phyloP scores from a whole-genome alignment of 768 basidiomycete genomes.

The Calocera viscosa region DNA sequence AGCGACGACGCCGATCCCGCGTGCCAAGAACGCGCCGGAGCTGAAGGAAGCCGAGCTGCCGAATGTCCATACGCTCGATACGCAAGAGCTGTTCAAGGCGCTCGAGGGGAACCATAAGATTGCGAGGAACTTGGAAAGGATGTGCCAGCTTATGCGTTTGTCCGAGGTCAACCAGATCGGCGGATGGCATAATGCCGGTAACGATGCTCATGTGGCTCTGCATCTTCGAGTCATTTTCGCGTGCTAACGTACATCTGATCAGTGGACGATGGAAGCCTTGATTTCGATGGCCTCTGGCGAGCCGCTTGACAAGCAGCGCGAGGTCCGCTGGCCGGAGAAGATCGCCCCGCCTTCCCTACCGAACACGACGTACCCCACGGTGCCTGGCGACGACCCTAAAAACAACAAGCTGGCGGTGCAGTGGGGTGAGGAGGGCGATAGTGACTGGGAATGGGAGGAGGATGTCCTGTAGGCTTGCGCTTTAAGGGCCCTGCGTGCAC shows the following conservation, averaged over 20 bases:
- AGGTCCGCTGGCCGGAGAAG: conserved; percentile 56
- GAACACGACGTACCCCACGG: background rate
- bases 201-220: conserved; percentile 62
- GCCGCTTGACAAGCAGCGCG: conserved; percentile 60
- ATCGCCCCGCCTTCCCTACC: background rate
- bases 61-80: conserved; percentile 51
- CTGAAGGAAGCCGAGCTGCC: background rate
- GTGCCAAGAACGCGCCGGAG: conserved; percentile 18
- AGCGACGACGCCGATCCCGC: conserved; percentile 38
- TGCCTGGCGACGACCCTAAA: background rate
- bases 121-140: conserved; percentile 46
- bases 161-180: conserved; percentile 34
- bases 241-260: background rate
- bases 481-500: too few relatives aligned
- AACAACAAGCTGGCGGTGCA: background rate
- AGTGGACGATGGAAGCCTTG: conserved; percentile 62
- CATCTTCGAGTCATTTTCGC: background rate
- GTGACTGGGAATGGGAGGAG: conserved; percentile 1
- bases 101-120: conserved; percentile 48
- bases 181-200: conserved; percentile 63
- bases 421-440: background rate
- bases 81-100: conserved; percentile 60
- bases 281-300: conserved; percentile 62
- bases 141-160: conserved; percentile 53
- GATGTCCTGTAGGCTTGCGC: background rate